Conservation (phyloP, 768 basidiomycete species). For the Mycena polygramma region DNA sequence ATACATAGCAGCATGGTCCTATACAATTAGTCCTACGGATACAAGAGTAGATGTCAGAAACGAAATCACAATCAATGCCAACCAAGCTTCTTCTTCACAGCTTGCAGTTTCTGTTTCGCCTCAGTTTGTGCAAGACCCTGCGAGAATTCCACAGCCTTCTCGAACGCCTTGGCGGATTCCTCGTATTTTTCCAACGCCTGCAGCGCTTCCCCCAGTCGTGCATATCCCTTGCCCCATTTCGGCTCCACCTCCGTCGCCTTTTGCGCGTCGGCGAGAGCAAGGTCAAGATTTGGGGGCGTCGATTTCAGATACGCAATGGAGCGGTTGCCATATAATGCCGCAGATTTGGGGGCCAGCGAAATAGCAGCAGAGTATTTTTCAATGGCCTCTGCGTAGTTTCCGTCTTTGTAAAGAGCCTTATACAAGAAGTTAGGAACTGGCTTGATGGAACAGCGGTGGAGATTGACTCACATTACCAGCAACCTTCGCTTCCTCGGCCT, state of each 20-base stretch:
- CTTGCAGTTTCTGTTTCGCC: constrained; percentile 40
- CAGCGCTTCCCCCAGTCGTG: constrained; percentile 39
- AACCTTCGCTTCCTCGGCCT: constrained; percentile 37
- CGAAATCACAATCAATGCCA: constrained; percentile 51
- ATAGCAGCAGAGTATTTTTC: constrained; percentile 39
- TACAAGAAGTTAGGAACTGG: not conserved
- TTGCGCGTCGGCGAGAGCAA: constrained; percentile 39
- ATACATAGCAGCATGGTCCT: constrained; percentile 1
- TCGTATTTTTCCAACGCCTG: constrained; percentile 30
- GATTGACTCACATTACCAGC: constrained; percentile 35
- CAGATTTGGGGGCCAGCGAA: constrained; percentile 33
- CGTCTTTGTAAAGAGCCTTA: constrained; percentile 36
- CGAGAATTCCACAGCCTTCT: constrained; percentile 33
- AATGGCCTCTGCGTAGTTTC: constrained; percentile 36
- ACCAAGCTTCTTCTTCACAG: constrained; percentile 49
- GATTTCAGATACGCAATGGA: constrained; percentile 41
- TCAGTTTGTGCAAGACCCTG: constrained; percentile 44
- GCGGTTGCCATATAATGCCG: constrained; percentile 38
- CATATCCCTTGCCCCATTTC: constrained; percentile 40
- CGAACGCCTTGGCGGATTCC: constrained; percentile 34
- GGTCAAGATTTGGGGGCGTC: constrained; percentile 28
- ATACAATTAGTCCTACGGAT: constrained; percentile 15
- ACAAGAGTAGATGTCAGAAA: constrained; percentile 50
- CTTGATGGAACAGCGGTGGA: too few species aligned
- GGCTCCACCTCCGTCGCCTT: constrained; percentile 40